phyloP scores from a whole-genome alignment of 164 flowering plant genomes.

The Amborella trichopoda region DNA sequence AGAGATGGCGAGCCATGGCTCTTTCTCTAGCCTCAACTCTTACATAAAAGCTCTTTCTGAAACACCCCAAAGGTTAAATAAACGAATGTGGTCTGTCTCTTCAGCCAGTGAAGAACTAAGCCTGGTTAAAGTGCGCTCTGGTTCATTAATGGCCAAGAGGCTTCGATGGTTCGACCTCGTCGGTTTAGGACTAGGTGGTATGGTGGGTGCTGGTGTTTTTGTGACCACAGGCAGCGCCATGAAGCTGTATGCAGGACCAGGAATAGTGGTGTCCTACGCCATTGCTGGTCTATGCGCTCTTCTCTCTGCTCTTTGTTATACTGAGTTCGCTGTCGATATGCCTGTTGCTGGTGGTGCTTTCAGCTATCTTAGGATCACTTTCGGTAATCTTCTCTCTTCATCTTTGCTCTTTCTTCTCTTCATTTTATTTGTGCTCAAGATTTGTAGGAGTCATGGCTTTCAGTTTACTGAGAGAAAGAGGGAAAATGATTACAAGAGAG shows the following conservation, averaged over 20 bases:
- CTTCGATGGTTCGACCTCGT: constrained; percentile 75
- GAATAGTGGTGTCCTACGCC: constrained; percentile 65
- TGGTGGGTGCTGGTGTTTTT: constrained; percentile 91
- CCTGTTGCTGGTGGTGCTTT: constrained; percentile 98
- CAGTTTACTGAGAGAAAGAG: no score
- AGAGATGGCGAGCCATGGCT: constrained; percentile 15
- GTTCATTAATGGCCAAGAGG: constrained; percentile 36
- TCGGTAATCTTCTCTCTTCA: constrained; percentile 27
- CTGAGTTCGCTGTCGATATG: constrained; percentile 89
- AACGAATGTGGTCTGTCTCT: constrained; percentile 49
- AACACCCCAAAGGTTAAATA: constrained; percentile 37
- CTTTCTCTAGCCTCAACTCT: constrained; percentile 36
- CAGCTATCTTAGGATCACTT: constrained; percentile 74
- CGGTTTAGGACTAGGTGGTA: constrained; percentile 75
- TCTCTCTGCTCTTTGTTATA: constrained; percentile 87
- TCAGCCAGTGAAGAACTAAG: constrained; percentile 61
- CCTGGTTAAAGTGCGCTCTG: constrained; percentile 47
- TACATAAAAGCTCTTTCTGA: constrained; percentile 38
- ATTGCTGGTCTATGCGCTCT: constrained; percentile 86
- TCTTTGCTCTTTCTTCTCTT: neutral
- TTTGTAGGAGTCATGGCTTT: no score
- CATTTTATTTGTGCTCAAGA: neutral
- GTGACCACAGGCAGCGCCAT: constrained; percentile 61
- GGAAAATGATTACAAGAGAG: no score
- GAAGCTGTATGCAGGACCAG: constrained; percentile 52